phyloP scores from a whole-genome alignment of 352 stramenopile genomes.

The Globisporangium yorkense region DNA sequence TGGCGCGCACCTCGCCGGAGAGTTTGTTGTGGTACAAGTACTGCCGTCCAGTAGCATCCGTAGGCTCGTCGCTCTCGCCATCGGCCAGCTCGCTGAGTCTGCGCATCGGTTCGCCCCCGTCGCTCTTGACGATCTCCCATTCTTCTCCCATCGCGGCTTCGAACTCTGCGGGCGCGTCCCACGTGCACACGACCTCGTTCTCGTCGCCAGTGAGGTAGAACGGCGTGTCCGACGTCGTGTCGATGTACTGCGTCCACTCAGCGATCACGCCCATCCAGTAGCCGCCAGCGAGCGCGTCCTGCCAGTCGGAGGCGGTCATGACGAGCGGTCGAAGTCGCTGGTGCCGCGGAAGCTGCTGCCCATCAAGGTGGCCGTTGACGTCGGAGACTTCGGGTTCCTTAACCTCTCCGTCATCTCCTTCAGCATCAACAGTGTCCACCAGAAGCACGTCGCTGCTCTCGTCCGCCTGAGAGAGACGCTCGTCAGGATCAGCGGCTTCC shows the following conservation, averaged over 20 bases:
- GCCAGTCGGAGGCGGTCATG: conserved; percentile 39
- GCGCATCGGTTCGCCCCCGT: conserved; percentile 4
- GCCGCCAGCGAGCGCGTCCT: conserved; percentile 21
- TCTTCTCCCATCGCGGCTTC: conserved; percentile 47
- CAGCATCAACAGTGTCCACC: too few relatives aligned
- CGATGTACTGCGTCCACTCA: conserved; percentile 76
- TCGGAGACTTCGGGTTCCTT: neutral
- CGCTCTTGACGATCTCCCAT: conserved; percentile 44
- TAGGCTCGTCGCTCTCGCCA: neutral
- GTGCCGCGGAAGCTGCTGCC: neutral
- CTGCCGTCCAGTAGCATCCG: neutral
- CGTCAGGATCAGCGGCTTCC: neutral
- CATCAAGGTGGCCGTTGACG: neutral
- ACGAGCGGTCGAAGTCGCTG: conserved; percentile 7
- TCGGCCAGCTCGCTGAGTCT: neutral
- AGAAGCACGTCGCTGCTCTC: too few relatives aligned
- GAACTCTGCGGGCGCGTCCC: conserved; percentile 67
- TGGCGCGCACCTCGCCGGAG: conserved; percentile 39
- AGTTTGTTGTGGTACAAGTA: conserved; percentile 67
- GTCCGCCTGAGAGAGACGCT: neutral
- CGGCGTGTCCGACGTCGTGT: conserved; percentile 36
- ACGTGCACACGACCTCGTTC: conserved; percentile 23
- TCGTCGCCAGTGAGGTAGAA: conserved; percentile 25
- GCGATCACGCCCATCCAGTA: conserved; percentile 55
- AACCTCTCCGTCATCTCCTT: neutral